These are phyloP conservation scores for Myrica gale DNA, from an alignment of 306 rosid species.

Conservation along the genomic window DNA sequence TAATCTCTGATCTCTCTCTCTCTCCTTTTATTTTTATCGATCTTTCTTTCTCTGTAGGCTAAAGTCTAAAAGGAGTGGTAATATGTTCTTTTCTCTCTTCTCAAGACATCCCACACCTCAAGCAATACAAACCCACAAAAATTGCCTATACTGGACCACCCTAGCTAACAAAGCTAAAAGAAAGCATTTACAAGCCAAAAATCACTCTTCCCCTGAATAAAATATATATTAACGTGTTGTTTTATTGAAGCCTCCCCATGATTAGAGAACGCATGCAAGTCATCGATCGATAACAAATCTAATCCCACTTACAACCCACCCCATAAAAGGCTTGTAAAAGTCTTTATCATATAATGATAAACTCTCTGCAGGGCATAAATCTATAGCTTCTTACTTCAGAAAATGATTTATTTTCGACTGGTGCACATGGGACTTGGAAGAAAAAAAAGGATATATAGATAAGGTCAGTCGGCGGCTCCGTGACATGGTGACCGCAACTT, in stretches of 20 bases:
- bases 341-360: neutral
- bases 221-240: neutral
- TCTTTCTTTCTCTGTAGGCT: constrained; percentile 34
- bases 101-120: constrained; percentile 62
- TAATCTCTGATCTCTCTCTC: constrained; percentile 15
- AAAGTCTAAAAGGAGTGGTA: constrained; percentile 33
- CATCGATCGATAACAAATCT: constrained; percentile 10
- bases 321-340: neutral
- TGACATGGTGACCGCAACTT: constrained; percentile 32
- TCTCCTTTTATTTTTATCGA: constrained; percentile 1
- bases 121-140: constrained; percentile 38
- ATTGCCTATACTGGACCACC: constrained; percentile 16
- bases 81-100: constrained; percentile 69
- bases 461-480: constrained; percentile 34
- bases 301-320: constrained; percentile 22
- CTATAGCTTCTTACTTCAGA: neutral
- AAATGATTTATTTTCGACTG: constrained; percentile 24
- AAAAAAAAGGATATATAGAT: constrained; percentile 23
- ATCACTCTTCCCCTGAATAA: neutral
- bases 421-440: constrained; percentile 43
- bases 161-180: constrained; percentile 1
- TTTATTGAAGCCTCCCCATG: constrained; percentile 21
- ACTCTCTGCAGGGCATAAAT: neutral
- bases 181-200: constrained; percentile 10
- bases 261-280: constrained; percentile 26